Conservation (phyloP, 176 grass and related monocot genomes). For the Avena eriantha region DNA sequence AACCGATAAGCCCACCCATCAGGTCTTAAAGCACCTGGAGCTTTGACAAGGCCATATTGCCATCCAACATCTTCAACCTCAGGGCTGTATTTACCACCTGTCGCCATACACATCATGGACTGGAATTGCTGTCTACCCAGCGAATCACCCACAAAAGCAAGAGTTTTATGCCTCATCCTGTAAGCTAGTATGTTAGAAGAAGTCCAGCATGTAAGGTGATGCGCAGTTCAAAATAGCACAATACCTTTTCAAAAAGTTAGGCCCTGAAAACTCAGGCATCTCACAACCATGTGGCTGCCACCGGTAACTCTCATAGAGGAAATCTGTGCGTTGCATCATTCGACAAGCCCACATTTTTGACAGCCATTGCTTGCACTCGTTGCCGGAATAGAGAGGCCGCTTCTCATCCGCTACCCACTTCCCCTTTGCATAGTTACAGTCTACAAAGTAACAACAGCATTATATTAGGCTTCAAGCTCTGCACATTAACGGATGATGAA, state of each 20-base stretch:
- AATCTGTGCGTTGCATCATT: conserved; percentile 77
- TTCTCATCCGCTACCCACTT: conserved; percentile 82
- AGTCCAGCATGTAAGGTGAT: conserved; percentile 25
- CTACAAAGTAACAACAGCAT: conserved; percentile 46
- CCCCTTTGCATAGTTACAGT: conserved; percentile 92
- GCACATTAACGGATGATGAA: background rate
- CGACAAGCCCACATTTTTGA: conserved; percentile 96
- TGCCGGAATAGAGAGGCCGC: conserved; percentile 78
- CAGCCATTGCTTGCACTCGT: conserved; percentile 85
- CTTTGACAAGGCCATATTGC: conserved; percentile 83
- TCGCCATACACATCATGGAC: conserved; percentile 92
- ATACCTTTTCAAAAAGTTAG: conserved; percentile 70
- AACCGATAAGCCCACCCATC: conserved; percentile 95
- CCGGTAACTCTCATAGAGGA: conserved; percentile 74
- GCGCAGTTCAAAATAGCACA: conserved; percentile 25
- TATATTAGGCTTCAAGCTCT: conserved; percentile 12
- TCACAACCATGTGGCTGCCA: conserved; percentile 84
- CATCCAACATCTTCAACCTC: conserved; percentile 78
- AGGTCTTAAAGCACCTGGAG: conserved; percentile 79
- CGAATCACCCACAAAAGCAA: conserved; percentile 97
- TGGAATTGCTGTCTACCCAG: conserved; percentile 98
- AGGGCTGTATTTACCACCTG: conserved; percentile 68
- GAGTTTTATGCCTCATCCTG: conserved; percentile 84
- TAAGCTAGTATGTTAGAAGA: conserved; percentile 42
- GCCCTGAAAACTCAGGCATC: conserved; percentile 79